phyloP scores from a whole-genome alignment of 108 stramenopile species.

The Craspedostauros australis region DNA sequence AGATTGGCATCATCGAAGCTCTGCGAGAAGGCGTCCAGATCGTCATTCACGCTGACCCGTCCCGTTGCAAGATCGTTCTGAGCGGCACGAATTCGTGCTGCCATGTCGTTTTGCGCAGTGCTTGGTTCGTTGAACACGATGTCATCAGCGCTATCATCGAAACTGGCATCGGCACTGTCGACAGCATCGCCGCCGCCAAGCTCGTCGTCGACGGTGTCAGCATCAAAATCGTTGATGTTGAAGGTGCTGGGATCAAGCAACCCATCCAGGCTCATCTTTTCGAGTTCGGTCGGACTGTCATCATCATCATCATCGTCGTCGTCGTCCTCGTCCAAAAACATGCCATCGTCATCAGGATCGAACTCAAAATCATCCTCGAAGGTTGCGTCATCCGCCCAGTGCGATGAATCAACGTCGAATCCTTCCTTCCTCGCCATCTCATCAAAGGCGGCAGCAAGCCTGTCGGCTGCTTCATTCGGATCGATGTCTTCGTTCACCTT shows the following conservation, averaged over 20 bases:
- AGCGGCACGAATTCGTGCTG: conserved; percentile 41
- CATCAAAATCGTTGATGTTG: conserved; percentile 10
- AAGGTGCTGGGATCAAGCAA: not conserved
- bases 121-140: conserved; percentile 8
- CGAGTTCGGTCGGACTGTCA: conserved; percentile 1
- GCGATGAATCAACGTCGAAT: conserved; percentile 50
- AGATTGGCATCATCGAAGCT: conserved; percentile 45
- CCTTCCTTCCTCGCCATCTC: conserved; percentile 82
- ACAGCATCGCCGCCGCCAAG: conserved; percentile 6
- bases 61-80: conserved; percentile 32
- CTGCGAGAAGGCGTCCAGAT: conserved; percentile 43
- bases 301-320: conserved; percentile 6
- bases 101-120: conserved; percentile 51
- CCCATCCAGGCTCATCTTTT: conserved; percentile 2
- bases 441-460: conserved; percentile 66
- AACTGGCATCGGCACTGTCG: conserved; percentile 29
- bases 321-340: conserved; percentile 34
- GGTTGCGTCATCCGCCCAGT: conserved; percentile 53
- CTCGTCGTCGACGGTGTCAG: conserved; percentile 21
- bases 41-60: conserved; percentile 45
- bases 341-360: conserved; percentile 32
- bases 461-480: conserved; percentile 15
- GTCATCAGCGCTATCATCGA: conserved; percentile 16
- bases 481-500: conserved; percentile 13
- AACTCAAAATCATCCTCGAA: conserved; percentile 83